Base-by-base conservation (phyloP, 257 asterid genomes). In the Coffea eugenioides region DNA sequence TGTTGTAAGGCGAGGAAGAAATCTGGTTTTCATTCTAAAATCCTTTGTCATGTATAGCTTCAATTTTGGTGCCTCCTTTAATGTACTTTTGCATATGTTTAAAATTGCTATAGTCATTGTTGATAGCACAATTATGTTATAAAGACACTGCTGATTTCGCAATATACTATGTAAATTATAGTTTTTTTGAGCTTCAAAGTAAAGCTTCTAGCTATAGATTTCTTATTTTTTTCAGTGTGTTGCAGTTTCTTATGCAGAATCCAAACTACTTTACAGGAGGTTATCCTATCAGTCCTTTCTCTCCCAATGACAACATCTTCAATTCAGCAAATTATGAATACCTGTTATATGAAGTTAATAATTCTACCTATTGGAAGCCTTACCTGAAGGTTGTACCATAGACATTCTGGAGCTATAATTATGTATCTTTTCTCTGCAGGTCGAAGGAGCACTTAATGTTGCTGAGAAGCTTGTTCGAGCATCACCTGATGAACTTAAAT, bases 401-500 rank as follows among this genome's bases (percentile, higher is more conserved):
- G 43, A 71, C 76, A 54, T 31, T 48, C 52, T 77, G 67, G 74
- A 78, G 15, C 11, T 69, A 82, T 78, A 73, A 62, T 56, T 79
- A 59, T 73, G 70, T 66, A 4, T 62, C 77, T 61, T 51, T 84
- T 49, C 79, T 82, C 77, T 83, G 75, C 94, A 95, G 98, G 97
- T 95, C 71, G 97, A 92, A 77, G 90, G 82, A 76, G 98, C 98
- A 70, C 97, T 96, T 81, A 93, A 91, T 86, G 94, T 87, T 84
- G 93, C 90, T 77, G 99, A 94, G 91, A 89, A 86, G 80, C 97
- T 96, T 82, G 88, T 96, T 71, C 92, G 97, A 88, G 97, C 99
- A 73, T 88, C 94, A 77, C 98, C 99, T 23, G 97, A 94, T 70
- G 99, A 93, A 88, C 97, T 96, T 66, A 92, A 87, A 80, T 92